phyloP scores from a whole-genome alignment of 805 yeast species.

The Lachancea lanzarotensis region DNA sequence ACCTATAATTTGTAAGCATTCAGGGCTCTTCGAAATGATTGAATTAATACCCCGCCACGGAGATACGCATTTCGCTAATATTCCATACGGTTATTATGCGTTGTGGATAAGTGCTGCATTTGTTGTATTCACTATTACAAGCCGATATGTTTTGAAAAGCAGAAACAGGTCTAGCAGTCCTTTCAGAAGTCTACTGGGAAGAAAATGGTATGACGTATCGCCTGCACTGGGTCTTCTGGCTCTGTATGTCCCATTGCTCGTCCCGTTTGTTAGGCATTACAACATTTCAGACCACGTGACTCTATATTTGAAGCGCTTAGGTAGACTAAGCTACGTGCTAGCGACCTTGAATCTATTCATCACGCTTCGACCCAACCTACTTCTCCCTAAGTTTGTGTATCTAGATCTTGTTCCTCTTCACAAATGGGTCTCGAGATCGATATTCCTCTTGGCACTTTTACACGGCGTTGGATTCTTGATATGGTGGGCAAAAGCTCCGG shows the following conservation, averaged over 20 bases:
- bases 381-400: slow-evolving; percentile 41
- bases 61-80: slow-evolving; percentile 47
- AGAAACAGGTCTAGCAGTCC: not conserved
- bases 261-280: slow-evolving; percentile 33
- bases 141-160: slow-evolving; percentile 17
- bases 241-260: slow-evolving; percentile 28
- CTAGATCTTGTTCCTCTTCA: slow-evolving; percentile 52
- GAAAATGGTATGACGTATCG: slow-evolving; percentile 23
- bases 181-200: not conserved
- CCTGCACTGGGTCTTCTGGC: slow-evolving; percentile 34
- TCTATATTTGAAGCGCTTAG: slow-evolving; percentile 46
- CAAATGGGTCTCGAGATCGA: slow-evolving; percentile 63
- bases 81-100: slow-evolving; percentile 53
- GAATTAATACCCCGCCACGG: slow-evolving; percentile 39
- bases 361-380: slow-evolving; percentile 50
- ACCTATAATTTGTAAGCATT: not conserved
- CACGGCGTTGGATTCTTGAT: slow-evolving; percentile 50
- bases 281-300: slow-evolving; percentile 24
- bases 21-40: not conserved
- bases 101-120: slow-evolving; percentile 39
- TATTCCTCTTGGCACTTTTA: slow-evolving; percentile 38
- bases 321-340: slow-evolving; percentile 53
- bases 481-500: slow-evolving; percentile 41
- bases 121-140: slow-evolving; percentile 30
- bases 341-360: slow-evolving; percentile 52